Percentiles rank a stretch among this genome's conserved stretches.
These are phyloP conservation scores for Hypericum androsaemum DNA, from an alignment of 345 rosid species.

Conservation along the genomic window DNA sequence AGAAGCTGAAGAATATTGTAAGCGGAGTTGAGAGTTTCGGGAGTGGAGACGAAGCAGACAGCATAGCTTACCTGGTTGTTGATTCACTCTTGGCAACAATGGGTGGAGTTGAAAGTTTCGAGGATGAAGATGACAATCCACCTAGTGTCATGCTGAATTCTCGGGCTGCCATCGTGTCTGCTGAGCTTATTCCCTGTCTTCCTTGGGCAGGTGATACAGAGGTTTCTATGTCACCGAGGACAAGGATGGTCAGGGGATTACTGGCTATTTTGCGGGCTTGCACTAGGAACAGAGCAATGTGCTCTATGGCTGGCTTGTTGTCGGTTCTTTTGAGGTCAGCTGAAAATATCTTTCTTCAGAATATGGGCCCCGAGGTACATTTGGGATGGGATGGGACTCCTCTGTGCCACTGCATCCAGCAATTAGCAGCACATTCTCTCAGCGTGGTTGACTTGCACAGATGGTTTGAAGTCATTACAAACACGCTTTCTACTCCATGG, in stretches of 20 bases:
- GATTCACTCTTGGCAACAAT: conserved; percentile 97
- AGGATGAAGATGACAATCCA: conserved; percentile 87
- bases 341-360: conserved; percentile 63
- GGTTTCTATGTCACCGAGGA: conserved; percentile 78
- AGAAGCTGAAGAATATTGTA: conserved; percentile 77
- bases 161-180: conserved; percentile 93
- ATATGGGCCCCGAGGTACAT: conserved; percentile 33
- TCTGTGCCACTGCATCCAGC: conserved; percentile 73
- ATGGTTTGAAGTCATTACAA: conserved; percentile 70
- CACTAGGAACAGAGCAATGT: conserved; percentile 99
- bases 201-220: conserved; percentile 63
- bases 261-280: conserved; percentile 88
- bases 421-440: conserved; percentile 86
- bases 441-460: conserved; percentile 67
- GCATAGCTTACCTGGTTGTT: conserved; percentile 72
- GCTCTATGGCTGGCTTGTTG: conserved; percentile 83
- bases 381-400: conserved; percentile 69
- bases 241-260: conserved; percentile 86
- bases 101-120: conserved; percentile 99
- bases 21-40: conserved; percentile 69
- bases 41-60: conserved; percentile 65
- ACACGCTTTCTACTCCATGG: conserved; percentile 54
- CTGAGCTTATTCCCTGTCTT: conserved; percentile 88
- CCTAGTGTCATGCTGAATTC: conserved; percentile 99
- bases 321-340: conserved; percentile 82